phyloP scores from a whole-genome alignment of 164 flowering plant species.

The Dillenia turbinata region DNA sequence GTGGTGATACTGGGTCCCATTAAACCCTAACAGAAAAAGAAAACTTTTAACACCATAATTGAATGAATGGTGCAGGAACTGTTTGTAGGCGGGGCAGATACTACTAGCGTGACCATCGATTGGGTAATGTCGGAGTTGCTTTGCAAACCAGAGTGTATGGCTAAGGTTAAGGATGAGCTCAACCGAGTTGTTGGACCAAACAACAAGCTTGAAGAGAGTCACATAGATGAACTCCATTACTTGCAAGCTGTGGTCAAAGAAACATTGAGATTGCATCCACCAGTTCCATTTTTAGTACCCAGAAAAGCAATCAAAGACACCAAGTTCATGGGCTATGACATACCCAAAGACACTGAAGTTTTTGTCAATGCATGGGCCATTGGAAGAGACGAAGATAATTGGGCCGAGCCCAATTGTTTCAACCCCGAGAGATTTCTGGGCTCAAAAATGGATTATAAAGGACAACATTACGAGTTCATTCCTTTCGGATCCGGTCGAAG shows the following conservation, averaged over 20 bases:
- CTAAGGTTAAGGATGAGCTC: conserved; percentile 39
- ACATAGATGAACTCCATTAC: conserved; percentile 39
- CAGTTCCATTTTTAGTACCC: conserved; percentile 52
- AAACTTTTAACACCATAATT: not conserved
- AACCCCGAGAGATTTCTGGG: conserved; percentile 53
- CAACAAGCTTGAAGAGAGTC: conserved; percentile 33
- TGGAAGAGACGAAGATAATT: conserved; percentile 48
- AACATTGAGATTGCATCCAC: conserved; percentile 52
- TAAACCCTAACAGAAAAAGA: too few species aligned
- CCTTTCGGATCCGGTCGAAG: conserved; percentile 66
- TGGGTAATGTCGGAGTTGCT: conserved; percentile 72
- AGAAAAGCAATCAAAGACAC: conserved; percentile 31
- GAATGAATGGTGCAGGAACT: conserved; percentile 29
- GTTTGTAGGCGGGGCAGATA: too few species aligned
- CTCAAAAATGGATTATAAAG: conserved; percentile 34
- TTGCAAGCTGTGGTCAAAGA: conserved; percentile 52
- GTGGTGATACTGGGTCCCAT: too few species aligned
- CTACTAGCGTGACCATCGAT: too few species aligned
- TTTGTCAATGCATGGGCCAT: conserved; percentile 59
- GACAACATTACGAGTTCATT: conserved; percentile 43
- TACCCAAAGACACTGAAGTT: conserved; percentile 47
- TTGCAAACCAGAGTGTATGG: conserved; percentile 33
- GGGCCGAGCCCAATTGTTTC: conserved; percentile 43
- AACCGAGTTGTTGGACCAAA: conserved; percentile 25
- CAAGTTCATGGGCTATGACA: conserved; percentile 35